Conservation (phyloP, 2,329 filamentous ascomycete species). For the Fusarium globosum region DNA sequence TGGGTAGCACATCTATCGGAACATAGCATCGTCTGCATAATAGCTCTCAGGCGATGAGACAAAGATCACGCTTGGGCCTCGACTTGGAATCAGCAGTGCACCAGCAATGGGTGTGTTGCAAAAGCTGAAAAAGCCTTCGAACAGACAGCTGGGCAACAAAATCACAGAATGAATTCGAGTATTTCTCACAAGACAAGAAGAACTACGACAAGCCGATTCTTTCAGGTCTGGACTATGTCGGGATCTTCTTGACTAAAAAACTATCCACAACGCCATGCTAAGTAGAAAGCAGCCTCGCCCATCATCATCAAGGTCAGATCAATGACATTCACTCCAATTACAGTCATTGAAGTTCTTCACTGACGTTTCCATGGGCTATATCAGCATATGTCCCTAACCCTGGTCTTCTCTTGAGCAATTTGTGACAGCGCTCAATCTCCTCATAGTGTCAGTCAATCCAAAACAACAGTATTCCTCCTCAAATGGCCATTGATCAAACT, state of each 20-base stretch:
- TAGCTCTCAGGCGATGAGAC: neutral
- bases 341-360: neutral
- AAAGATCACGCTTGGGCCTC: neutral
- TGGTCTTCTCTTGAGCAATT: neutral
- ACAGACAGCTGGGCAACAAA: neutral
- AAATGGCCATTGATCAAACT: conserved; percentile 14
- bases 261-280: conserved; percentile 30
- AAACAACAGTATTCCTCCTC: conserved; percentile 22
- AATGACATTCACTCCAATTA: conserved; percentile 1
- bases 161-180: neutral
- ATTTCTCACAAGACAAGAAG: neutral
- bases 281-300: conserved; percentile 11
- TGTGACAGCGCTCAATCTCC: neutral
- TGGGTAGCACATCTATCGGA: neutral
- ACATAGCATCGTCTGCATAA: neutral
- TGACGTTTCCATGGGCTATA: conserved; percentile 1
- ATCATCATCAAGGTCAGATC: conserved; percentile 7
- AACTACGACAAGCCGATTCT: neutral
- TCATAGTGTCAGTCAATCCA: neutral
- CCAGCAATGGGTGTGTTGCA: neutral
- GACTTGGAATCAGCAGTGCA: neutral
- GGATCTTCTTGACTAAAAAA: conserved; percentile 8
- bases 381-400: neutral
- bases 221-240: neutral
- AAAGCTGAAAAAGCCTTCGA: neutral